Evolutionary conservation across 768 basidiomycete genomes (phyloP), one percentile per base, ranked within the genome.

Genomic region (Boletus rubropictus): DNA sequence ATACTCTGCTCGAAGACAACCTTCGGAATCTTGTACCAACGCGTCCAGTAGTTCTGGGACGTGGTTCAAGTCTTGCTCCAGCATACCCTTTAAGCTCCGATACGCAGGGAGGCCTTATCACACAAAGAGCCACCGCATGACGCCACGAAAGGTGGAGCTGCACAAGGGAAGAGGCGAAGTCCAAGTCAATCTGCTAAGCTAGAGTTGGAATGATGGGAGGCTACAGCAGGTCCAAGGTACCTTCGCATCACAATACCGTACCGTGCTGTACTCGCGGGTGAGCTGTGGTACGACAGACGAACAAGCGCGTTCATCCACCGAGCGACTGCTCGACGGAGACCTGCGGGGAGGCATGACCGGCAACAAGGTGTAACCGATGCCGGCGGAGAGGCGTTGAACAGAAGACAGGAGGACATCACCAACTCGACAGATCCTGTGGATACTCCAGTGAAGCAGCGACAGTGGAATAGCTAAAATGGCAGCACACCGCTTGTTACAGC

Each of bases 21-120:
- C 18, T 28, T 44, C 39, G 34, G 33, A 22, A 12, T 53, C 46
- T 32, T 66, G 42, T 35, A 20, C 20, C 22, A 50, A 29, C 2
- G 32, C 57, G 44, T 72, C 77, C 36, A 77, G 61, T 9, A 78
- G 46, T 46, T 65, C 66, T 11, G 71, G 64, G n/a, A 77, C 66
- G 48, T 63, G 63, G 31, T 75, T 65, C 15, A 76, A 47, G 42
- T 78, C 76, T 31, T 69, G 52, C 41, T 57, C 53, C 4, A 78
- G 39, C 6, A 44, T 2, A 14, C 14, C 41, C n/a, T 24, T 24
- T 28, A 44, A 28, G 39, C 57, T 59, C 28, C 50, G 57, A 57
- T 64, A 77, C 18, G 69, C 52, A 8, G 72, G 70, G 7, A 53
- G 42, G 28, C 72, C 62, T 56, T 29, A 57, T 58, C 21, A 56